Percentiles rank a stretch among this genome's conserved stretches.
Evolutionary conservation across 1,284 basidiomycete species (phyloP).

Genomic region (Malassezia obtusa): DNA sequence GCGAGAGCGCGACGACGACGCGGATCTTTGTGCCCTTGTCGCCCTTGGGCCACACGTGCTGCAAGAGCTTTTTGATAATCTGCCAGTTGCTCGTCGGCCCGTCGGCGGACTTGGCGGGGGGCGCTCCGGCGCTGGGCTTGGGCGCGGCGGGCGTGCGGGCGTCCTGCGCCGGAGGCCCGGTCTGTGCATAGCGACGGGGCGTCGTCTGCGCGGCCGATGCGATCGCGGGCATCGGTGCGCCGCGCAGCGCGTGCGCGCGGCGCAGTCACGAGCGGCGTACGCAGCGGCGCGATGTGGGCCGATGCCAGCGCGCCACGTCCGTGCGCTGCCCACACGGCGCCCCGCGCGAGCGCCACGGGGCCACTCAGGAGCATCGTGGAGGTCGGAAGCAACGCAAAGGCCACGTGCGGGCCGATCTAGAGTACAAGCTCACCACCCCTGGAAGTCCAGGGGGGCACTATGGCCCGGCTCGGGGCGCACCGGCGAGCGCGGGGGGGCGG

Average conservation of each 20-base stretch:
- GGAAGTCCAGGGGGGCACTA: background rate
- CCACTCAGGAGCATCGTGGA: background rate
- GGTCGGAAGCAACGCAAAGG: background rate
- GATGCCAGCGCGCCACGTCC: no score
- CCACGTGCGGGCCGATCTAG: background rate
- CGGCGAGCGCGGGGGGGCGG: background rate
- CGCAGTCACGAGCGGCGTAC: no score
- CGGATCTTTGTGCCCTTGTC: conserved; percentile 55
- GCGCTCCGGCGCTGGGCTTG: conserved; percentile 41
- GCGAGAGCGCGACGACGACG: conserved; percentile 69
- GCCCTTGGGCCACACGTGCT: conserved; percentile 56
- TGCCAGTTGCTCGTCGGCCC: conserved; percentile 49
- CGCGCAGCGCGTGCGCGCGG: no score
- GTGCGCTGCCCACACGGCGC: no score
- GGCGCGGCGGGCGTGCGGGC: background rate
- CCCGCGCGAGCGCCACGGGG: no score
- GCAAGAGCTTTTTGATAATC: conserved; percentile 54
- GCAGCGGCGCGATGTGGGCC: no score
- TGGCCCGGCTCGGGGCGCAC: background rate
- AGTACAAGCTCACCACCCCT: conserved; percentile 1
- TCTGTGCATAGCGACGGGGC: no score
- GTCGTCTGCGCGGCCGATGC: no score
- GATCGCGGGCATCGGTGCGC: no score
- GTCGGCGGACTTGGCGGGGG: no score
- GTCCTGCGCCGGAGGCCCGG: background rate